phyloP scores from a whole-genome alignment of 305 asterid genomes.

The Ilex paraguariensis region DNA sequence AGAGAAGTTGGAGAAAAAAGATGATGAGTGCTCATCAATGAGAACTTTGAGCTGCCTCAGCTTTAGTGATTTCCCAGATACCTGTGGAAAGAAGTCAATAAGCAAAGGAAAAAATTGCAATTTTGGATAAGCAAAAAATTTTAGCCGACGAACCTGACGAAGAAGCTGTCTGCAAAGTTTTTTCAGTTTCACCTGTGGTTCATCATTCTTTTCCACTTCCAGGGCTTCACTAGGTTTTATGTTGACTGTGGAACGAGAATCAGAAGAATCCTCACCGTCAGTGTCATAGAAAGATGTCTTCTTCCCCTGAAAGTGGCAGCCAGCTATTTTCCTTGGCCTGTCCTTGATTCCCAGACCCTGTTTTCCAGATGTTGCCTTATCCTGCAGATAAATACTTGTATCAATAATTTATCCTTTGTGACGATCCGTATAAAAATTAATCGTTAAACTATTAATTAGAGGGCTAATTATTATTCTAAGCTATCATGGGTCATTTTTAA shows the following conservation, averaged over 20 bases:
- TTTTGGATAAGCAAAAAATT: neutral
- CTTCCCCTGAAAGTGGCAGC: constrained; percentile 79
- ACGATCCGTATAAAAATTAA: too few relatives aligned
- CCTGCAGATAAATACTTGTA: constrained; percentile 38
- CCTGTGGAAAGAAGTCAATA: constrained; percentile 37
- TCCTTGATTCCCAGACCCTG: constrained; percentile 93
- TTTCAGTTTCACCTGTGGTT: constrained; percentile 57
- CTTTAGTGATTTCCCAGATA: constrained; percentile 56
- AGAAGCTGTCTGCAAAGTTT: constrained; percentile 73
- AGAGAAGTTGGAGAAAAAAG: constrained; percentile 40
- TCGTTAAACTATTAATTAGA: too few relatives aligned
- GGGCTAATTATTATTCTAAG: too few relatives aligned
- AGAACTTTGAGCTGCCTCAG: constrained; percentile 77
- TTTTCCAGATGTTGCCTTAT: constrained; percentile 86
- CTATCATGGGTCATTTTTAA: too few relatives aligned
- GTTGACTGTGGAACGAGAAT: constrained; percentile 38
- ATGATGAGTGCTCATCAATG: constrained; percentile 60
- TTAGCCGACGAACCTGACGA: constrained; percentile 43
- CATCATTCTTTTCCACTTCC: constrained; percentile 23
- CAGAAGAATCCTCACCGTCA: constrained; percentile 70
- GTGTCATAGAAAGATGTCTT: constrained; percentile 77
- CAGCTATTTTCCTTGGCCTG: constrained; percentile 74
- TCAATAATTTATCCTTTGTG: too few relatives aligned
- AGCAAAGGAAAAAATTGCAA: constrained; percentile 6
- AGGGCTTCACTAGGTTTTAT: constrained; percentile 40